phyloP scores from a whole-genome alignment of 805 yeast genomes.

The Yarrowia deformans region DNA sequence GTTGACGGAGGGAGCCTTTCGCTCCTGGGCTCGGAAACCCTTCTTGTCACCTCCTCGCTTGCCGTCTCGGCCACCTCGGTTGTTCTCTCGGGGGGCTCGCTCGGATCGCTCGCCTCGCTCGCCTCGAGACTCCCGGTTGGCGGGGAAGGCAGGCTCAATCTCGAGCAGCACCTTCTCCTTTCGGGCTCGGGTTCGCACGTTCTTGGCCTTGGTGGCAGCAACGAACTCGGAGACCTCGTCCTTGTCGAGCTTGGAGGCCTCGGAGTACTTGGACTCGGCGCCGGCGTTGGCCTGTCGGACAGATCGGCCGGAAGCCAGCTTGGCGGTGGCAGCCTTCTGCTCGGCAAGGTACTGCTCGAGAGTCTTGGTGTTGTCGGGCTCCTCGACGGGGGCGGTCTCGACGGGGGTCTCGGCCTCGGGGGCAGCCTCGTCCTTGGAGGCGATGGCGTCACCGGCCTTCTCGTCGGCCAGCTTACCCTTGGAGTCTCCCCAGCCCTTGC shows the following conservation, averaged over 20 bases:
- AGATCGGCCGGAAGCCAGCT: slow-evolving; percentile 46
- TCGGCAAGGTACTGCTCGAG: slow-evolving; percentile 87
- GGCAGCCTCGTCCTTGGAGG: slow-evolving; percentile 48
- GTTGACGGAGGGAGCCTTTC: slow-evolving; percentile 46
- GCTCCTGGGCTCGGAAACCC: slow-evolving; percentile 50
- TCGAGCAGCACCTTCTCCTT: slow-evolving; percentile 85
- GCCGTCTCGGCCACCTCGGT: slow-evolving; percentile 46
- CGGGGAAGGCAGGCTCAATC: slow-evolving; percentile 73
- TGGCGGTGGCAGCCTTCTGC: slow-evolving; percentile 45
- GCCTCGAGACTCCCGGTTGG: slow-evolving; percentile 44
- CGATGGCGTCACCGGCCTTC: slow-evolving; percentile 57
- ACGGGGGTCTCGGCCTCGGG: slow-evolving; percentile 51
- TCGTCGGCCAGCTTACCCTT: slow-evolving; percentile 70
- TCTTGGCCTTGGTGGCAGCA: slow-evolving; percentile 69
- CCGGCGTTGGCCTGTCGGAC: slow-evolving; percentile 63
- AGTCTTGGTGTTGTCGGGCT: slow-evolving; percentile 67
- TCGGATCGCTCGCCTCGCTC: slow-evolving; percentile 42
- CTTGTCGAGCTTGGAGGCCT: slow-evolving; percentile 69
- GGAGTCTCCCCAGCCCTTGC: slow-evolving; percentile 89
- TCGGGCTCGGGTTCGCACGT: slow-evolving; percentile 70
- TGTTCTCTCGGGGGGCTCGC: slow-evolving; percentile 37
- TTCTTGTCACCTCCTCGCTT: slow-evolving; percentile 48
- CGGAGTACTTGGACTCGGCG: slow-evolving; percentile 56
- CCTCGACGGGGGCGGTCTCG: slow-evolving; percentile 53
- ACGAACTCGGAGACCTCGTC: slow-evolving; percentile 63